Base-by-base conservation (phyloP, 371 early-diverging fungal genomes). In the Nematocida sp. region DNA sequence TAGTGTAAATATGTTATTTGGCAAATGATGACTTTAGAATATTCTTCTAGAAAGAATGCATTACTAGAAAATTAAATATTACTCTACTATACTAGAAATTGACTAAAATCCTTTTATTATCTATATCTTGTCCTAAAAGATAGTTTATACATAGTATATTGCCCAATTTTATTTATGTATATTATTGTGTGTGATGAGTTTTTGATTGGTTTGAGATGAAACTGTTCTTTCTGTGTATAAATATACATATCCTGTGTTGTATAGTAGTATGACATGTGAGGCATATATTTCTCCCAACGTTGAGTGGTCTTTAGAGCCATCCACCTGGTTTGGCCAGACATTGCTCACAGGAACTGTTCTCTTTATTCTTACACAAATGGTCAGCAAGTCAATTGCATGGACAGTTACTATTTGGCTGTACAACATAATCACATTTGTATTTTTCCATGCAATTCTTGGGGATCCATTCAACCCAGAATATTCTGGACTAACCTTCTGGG, bases 361-460 rank as follows among this genome's bases (percentile, higher is more conserved):
- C 40, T 67, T 78, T 33, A 78, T 78, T 70, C 57, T 78, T 39
- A 39, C 20, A 11, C 80, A 78, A 44, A 66, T 86, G 5, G 80
- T 85, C 42, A 44, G 70, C 3, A 50, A 81, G n/a, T 46, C 70
- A 46, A 50, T 62, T 27, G 72, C 84, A 3, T 84, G 75, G 78
- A 84, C 86, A 60, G 39, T 84, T 15, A 82, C 87, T 23, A 72
- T 85, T 11, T 66, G 85, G 50, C 46, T 75, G 39, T 87, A 88
- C 72, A 88, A 88, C 76, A 64, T 88, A 6, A 42, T 78, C 9
- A 86, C 87, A 4, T 88, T 88, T 78, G 80, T 87, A 11, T 85
- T 88, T 58, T 87, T 88, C 64, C 88, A 88, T 74, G 85, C 84
- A 75, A 86, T 85, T 50, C 72, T 85, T 27, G 88, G 88, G 18